A percentile compares a stretch with the other conserved stretches of the same genome.
Evolutionary conservation across 176 grass and related monocot genomes (phyloP).

Genomic region (Secale cereale): DNA sequence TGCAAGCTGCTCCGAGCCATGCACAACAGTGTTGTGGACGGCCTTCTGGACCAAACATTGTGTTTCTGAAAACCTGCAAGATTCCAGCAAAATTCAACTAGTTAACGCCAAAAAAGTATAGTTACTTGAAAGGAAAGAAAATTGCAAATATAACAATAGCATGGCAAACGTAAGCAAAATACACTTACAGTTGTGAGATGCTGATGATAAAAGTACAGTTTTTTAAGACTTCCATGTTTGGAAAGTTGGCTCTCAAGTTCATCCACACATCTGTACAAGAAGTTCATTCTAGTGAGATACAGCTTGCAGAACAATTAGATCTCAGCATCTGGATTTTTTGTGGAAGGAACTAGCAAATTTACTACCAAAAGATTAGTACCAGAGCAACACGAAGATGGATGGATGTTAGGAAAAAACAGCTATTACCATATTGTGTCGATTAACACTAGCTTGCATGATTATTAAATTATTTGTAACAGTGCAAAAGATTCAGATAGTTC

Average conservation of each 20-base stretch:
- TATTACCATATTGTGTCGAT: neutral
- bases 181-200: conserved; percentile 93
- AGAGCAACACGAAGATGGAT: conserved; percentile 1
- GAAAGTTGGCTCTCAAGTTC: conserved; percentile 91
- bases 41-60: conserved; percentile 99
- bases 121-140: conserved; percentile 6
- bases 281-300: conserved; percentile 32
- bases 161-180: conserved; percentile 16
- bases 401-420: neutral
- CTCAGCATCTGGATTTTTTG: neutral
- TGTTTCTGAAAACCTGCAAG: conserved; percentile 92
- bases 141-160: neutral
- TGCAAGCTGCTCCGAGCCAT: conserved; percentile 98
- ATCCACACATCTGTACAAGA: conserved; percentile 77
- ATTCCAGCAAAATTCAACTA: conserved; percentile 27
- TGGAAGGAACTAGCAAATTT: neutral
- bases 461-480: neutral
- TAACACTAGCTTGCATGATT: neutral
- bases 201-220: conserved; percentile 97
- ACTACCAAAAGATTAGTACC: conserved; percentile 3
- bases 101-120: conserved; percentile 17
- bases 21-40: conserved; percentile 94
- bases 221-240: conserved; percentile 95
- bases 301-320: conserved; percentile 1
- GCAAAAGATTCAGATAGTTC: neutral